Percentiles rank a stretch among this genome's conserved stretches.
phyloP scores from a whole-genome alignment of 2,329 filamentous ascomycete genomes.

The Fusarium subglutinans region DNA sequence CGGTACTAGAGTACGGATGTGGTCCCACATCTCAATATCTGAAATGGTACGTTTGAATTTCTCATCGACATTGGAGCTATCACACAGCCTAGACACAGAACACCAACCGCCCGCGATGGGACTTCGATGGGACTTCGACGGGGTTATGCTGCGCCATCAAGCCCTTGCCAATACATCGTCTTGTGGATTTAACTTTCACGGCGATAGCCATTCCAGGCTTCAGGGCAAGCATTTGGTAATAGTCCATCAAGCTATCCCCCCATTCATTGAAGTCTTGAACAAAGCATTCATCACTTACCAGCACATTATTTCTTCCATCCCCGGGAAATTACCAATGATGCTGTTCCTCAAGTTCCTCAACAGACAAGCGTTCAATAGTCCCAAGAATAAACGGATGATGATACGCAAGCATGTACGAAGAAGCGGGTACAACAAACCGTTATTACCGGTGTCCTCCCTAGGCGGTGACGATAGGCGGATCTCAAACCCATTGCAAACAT shows the following conservation, averaged over 20 bases:
- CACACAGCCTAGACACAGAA: neutral
- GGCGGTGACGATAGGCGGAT: conserved; percentile 5
- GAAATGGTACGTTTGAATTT: conserved; percentile 20
- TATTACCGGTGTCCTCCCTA: conserved; percentile 13
- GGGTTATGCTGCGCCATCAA: conserved; percentile 34
- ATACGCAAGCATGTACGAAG: conserved; percentile 16
- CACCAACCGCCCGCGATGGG: conserved; percentile 12
- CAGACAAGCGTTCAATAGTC: conserved; percentile 4
- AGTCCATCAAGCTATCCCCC: conserved; percentile 13
- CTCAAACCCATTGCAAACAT: conserved; percentile 38
- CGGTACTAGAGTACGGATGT: neutral
- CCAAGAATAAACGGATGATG: neutral
- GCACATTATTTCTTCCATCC: conserved; percentile 8
- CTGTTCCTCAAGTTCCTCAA: neutral
- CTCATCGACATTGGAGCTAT: conserved; percentile 6
- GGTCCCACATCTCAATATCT: conserved; percentile 23
- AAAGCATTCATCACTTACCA: conserved; percentile 14
- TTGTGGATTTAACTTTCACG: conserved; percentile 31
- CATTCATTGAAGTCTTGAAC: conserved; percentile 3
- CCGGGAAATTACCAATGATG: neutral
- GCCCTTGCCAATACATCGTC: conserved; percentile 33
- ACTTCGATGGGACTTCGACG: conserved; percentile 11
- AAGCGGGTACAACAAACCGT: conserved; percentile 10
- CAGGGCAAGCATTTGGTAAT: conserved; percentile 10
- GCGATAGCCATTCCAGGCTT: conserved; percentile 4